Conservation (phyloP, 2,329 filamentous ascomycete genomes). For the Clonostachys byssicola region DNA sequence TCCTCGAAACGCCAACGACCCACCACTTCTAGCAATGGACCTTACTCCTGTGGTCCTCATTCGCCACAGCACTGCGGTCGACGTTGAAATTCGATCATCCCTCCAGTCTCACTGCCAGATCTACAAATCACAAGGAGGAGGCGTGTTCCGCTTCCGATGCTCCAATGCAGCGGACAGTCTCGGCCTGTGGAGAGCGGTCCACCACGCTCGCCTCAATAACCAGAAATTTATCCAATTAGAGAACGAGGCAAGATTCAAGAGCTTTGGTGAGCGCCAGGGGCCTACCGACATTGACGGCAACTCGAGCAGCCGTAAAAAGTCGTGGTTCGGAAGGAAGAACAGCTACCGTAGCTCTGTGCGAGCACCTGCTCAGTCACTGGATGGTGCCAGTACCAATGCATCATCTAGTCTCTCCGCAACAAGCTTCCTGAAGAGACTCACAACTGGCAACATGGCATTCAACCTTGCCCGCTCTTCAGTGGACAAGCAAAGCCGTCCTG, state of each 20-base stretch:
- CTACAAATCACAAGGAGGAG: constrained; percentile 53
- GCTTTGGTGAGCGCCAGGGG: constrained; percentile 56
- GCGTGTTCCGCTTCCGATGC: constrained; percentile 88
- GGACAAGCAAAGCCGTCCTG: constrained; percentile 45
- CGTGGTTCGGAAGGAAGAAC: constrained; percentile 61
- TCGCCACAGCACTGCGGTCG: constrained; percentile 84
- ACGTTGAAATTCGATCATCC: constrained; percentile 89
- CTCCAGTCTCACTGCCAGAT: constrained; percentile 70
- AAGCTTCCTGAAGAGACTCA: constrained; percentile 78
- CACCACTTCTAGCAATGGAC: constrained; percentile 66
- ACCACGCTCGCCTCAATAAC: constrained; percentile 86
- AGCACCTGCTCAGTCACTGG: constrained; percentile 51
- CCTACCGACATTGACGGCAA: constrained; percentile 42
- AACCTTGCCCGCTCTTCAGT: constrained; percentile 80
- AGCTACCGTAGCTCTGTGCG: constrained; percentile 60
- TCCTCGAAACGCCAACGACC: constrained; percentile 12
- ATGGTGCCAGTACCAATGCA: constrained; percentile 64
- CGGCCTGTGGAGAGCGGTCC: constrained; percentile 79
- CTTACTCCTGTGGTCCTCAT: constrained; percentile 89
- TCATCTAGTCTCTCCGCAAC: constrained; percentile 63
- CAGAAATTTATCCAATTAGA: constrained; percentile 74
- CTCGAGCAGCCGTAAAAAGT: constrained; percentile 34
- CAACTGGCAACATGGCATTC: constrained; percentile 67
- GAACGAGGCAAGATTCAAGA: constrained; percentile 66
- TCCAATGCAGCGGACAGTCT: constrained; percentile 73